Evolutionary conservation across 2,329 filamentous ascomycete genomes (phyloP), one percentile per base, ranked within the genome.

Genomic region (Penicillium digitatum): DNA sequence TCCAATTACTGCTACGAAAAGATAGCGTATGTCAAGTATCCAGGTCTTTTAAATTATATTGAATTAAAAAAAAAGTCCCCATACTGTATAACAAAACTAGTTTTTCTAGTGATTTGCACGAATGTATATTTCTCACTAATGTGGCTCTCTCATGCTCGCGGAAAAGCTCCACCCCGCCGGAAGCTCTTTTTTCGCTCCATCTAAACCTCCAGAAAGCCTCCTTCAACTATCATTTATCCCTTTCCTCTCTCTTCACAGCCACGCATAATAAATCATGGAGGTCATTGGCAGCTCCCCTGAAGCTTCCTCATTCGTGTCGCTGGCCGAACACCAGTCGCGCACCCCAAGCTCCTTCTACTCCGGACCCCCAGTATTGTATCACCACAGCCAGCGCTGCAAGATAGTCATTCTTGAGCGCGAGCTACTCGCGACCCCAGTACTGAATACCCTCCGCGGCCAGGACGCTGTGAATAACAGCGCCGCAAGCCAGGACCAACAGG

Each of bases 291-390:
- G 67, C 27, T 56, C 72, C 26, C 77, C 77, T 11, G 67, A 72
- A 35, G 48, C 70, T 29, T 70, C 72, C 18, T 69, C 74, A 26
- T 79, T 77, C 60, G 68, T 74, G 35, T 70, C 76, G 16, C 67
- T 79, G 40, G 69, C 71, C 11, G 72, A 76, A 53, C 76, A 78
- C 64, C 77, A 79, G 57, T 77, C 77, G 43, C 71, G 72, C 49
- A 79, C 77, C 10, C 77, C 77, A 14, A 68, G 69, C 44, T 79
- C 77, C 10, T 79, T 79, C 70, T 74, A 78, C 66, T 66, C 68
- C 48, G 76, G 76, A 18, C 75, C 75, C 4, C 69, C 77, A 40
- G 71, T 79, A 48, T 72, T 79, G 16, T 71, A 79, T 70, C 75
- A 79, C 64, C 72, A 76, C 59, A 75, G 74, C 62, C 68, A 74